These are phyloP conservation scores for Yarrowia divulgata DNA, from an alignment of 805 yeast species.

Conservation along the genomic window DNA sequence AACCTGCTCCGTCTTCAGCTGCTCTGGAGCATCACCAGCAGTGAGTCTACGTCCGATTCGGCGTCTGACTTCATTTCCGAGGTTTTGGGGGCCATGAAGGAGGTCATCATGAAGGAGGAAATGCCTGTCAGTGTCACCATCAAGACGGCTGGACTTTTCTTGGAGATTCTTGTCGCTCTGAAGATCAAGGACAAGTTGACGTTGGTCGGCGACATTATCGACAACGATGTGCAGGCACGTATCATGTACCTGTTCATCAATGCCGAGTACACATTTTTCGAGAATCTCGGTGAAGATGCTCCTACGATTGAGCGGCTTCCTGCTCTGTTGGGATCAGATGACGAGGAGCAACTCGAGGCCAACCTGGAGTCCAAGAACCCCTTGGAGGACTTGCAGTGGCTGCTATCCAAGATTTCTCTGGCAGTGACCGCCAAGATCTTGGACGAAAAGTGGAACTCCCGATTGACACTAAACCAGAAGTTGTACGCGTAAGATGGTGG, in stretches of 20 bases:
- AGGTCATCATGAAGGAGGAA: slow-evolving; percentile 18
- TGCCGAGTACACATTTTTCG: slow-evolving; percentile 27
- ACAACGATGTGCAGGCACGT: neutral
- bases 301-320: slow-evolving; percentile 25
- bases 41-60: neutral
- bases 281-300: neutral
- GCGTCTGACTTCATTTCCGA: slow-evolving; percentile 4
- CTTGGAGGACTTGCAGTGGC: slow-evolving; percentile 21
- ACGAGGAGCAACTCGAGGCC: slow-evolving; percentile 1
- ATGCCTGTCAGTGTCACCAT: slow-evolving; percentile 1
- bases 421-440: slow-evolving; percentile 16
- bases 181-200: slow-evolving; percentile 26
- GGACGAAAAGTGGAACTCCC: slow-evolving; percentile 36
- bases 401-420: slow-evolving; percentile 21
- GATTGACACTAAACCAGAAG: slow-evolving; percentile 30
- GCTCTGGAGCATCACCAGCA: slow-evolving; percentile 18
- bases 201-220: neutral
- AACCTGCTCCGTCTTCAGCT: slow-evolving; percentile 27
- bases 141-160: slow-evolving; percentile 20
- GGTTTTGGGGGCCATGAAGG: slow-evolving; percentile 12
- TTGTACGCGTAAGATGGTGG: neutral
- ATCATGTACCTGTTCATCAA: slow-evolving; percentile 28
- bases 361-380: slow-evolving; percentile 6
- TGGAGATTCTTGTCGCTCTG: slow-evolving; percentile 21
- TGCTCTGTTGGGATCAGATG: slow-evolving; percentile 9